Base-by-base conservation (phyloP, 2,329 filamentous ascomycete species). In the Colletotrichum aenigma region DNA sequence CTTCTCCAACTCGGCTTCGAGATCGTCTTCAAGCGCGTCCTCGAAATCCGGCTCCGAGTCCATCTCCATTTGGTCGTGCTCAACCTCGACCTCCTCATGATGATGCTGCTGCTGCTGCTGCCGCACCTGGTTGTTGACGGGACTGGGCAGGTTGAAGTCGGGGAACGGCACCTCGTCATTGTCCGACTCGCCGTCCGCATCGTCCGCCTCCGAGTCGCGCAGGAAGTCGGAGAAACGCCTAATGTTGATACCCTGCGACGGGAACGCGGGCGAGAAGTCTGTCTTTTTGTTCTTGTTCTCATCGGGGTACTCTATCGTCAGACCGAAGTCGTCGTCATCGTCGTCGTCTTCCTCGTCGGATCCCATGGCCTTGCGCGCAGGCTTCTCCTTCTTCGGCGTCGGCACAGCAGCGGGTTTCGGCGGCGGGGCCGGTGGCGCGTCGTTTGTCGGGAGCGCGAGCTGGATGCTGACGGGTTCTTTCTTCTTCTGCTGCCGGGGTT, bases 301-400 rank as follows among this genome's bases (percentile, higher is more conserved):
- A 36, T 87, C 90, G 1, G 91, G 91, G 77, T 91, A 92, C 81
- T 93, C 92, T 71, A 93, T 87, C 30, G 89, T 88, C 38, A 93
- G 85, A 30, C 88, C 89, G 62, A 89, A 88, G 66, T 91, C 91
- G 28, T 90, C 91, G 58, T 91, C 90, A 15, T 89, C 87, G 21
- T 89, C 88, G 6, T 90, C 89, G 9, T 90, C 88, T 0, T 90
- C 89, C 3, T 89, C 88, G 8, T 91, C 88, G 2, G 89, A 87
- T 7, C 83, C 84, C 21, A 79, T 83, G 26, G 83, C 83, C 68
- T 82, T 81, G 4, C 77, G 77, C 77, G 82, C 43, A n/a, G 43
- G 80, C 66, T 83, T 80, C 78, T 76, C 81, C 79, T 79, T 80
- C 52, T 80, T 73, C 10, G 81, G 64, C 16, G 70, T 28, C 13